phyloP scores from a whole-genome alignment of 805 yeast species.

The Metschnikowia gruessii region DNA sequence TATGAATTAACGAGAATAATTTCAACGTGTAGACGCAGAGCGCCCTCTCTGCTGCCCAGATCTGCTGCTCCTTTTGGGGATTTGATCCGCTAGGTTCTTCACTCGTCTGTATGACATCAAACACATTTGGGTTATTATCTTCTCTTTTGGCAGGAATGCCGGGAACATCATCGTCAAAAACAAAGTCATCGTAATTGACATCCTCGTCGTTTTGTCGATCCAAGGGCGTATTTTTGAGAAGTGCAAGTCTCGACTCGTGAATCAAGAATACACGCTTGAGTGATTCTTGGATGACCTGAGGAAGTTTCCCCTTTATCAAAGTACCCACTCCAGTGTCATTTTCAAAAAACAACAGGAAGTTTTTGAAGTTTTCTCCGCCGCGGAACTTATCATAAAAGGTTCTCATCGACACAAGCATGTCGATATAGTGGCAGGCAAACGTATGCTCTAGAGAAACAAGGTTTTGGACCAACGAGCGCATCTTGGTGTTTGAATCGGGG shows the following conservation, averaged over 20 bases:
- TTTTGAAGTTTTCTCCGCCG: slow-evolving; percentile 19
- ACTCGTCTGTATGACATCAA: neutral
- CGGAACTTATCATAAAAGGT: slow-evolving; percentile 33
- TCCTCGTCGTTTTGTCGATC: slow-evolving; percentile 55
- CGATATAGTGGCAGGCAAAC: slow-evolving; percentile 28
- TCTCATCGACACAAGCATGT: slow-evolving; percentile 33
- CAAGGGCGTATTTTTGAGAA: slow-evolving; percentile 33
- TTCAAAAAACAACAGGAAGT: slow-evolving; percentile 36
- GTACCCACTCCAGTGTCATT: slow-evolving; percentile 18
- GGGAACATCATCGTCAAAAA: slow-evolving; percentile 1
- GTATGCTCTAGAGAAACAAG: slow-evolving; percentile 26
- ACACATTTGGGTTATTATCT: neutral
- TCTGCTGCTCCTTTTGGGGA: neutral
- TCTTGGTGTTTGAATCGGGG: slow-evolving; percentile 3
- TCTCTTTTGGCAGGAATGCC: neutral
- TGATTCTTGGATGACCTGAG: slow-evolving; percentile 27
- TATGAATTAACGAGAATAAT: slow-evolving; percentile 32
- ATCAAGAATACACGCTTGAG: slow-evolving; percentile 45
- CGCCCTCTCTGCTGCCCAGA: slow-evolving; percentile 40
- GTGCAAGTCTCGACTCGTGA: slow-evolving; percentile 48
- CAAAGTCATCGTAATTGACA: slow-evolving; percentile 35
- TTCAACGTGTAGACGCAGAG: slow-evolving; percentile 43
- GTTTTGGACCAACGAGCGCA: slow-evolving; percentile 18
- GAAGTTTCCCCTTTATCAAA: slow-evolving; percentile 24
- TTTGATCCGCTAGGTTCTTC: neutral